Evolutionary conservation across 306 rosid species (phyloP), one percentile per base, ranked within the genome.

Genomic region (Malus sieversii): DNA sequence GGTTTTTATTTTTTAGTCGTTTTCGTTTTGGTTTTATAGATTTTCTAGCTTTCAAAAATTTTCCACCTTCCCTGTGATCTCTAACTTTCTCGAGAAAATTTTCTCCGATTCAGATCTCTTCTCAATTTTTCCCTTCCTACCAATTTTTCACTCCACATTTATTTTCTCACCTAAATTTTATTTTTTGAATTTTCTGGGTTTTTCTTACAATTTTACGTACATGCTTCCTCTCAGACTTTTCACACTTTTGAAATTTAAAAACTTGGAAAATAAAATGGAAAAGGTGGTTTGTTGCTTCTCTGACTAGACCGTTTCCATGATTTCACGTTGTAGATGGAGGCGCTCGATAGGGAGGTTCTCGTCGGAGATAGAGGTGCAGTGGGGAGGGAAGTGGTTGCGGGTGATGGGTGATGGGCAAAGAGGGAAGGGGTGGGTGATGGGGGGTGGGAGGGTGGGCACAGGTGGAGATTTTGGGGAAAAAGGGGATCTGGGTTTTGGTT

Each of bases 251-350:
- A 23, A 67, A 35, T 65, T 58, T 70, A 32, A 42, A 74, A 70
- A 30, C 57, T 35, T 55, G 67, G 12, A 18, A 29, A n/a, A 30
- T 15, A 68, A 42, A 68, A 29, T 27, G 71, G 51, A 55, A 52
- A 33, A 9, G 15, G 40, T 4, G 20, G 74, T 32, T 45, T 70
- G 60, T 33, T 72, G 66, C 45, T 58, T 80, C 38, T 77, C 85
- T 85, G 85, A 87, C 79, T 83, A 86, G 88, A 82, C 87, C 62
- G 53, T 68, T 81, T 55, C 11, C 61, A 38, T 78, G 1, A n/a
- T 73, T 64, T 74, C 76, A 38, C 72, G 71, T 78, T 66, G 76
- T 85, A 95, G 98, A 27, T 27, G 29, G 29, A 27, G 29, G 29
- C 0, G 29, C 29, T 27, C 29, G 29, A 3, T 3, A 2, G 3